Percentiles rank a stretch among this genome's conserved stretches.
phyloP scores from a whole-genome alignment of 208 protist genomes.

The Leishmania arabica region DNA sequence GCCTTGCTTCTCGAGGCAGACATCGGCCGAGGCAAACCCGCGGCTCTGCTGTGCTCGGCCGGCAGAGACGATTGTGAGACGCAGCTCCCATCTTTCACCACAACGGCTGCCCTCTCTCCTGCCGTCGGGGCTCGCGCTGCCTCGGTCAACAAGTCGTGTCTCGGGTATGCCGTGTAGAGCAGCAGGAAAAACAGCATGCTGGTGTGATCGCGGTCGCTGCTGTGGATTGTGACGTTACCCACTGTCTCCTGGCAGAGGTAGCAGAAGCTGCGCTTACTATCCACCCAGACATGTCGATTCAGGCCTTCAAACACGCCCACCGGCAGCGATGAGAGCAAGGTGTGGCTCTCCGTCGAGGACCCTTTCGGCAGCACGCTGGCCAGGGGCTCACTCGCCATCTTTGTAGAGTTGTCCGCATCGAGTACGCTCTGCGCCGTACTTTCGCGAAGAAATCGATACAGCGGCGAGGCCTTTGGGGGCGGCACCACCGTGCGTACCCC shows the following conservation, averaged over 20 bases:
- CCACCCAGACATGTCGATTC: slow-evolving; percentile 83
- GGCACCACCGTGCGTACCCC: not conserved
- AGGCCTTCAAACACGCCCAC: slow-evolving; percentile 72
- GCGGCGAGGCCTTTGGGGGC: not conserved
- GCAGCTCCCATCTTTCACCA: not conserved
- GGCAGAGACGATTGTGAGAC: not conserved
- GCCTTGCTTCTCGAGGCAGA: not conserved
- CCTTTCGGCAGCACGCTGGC: slow-evolving; percentile 24
- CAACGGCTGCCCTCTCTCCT: not conserved
- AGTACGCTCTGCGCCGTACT: not conserved
- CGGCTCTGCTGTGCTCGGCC: not conserved
- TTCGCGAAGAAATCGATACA: slow-evolving; percentile 11
- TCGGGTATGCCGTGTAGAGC: slow-evolving; percentile 69
- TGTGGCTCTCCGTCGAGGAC: slow-evolving; percentile 33
- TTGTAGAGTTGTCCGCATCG: not conserved
- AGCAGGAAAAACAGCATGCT: slow-evolving; percentile 85
- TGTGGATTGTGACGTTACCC: slow-evolving; percentile 53
- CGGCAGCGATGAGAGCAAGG: slow-evolving; percentile 20
- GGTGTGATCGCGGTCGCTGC: slow-evolving; percentile 82
- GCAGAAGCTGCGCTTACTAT: slow-evolving; percentile 65
- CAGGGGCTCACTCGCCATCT: not conserved
- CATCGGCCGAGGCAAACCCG: not conserved
- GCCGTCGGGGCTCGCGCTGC: slow-evolving; percentile 11
- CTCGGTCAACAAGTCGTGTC: slow-evolving; percentile 27
- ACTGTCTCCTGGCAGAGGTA: slow-evolving; percentile 87